Evolutionary conservation across 345 rosid species (phyloP).

Genomic region (Kandelia obovata): DNA sequence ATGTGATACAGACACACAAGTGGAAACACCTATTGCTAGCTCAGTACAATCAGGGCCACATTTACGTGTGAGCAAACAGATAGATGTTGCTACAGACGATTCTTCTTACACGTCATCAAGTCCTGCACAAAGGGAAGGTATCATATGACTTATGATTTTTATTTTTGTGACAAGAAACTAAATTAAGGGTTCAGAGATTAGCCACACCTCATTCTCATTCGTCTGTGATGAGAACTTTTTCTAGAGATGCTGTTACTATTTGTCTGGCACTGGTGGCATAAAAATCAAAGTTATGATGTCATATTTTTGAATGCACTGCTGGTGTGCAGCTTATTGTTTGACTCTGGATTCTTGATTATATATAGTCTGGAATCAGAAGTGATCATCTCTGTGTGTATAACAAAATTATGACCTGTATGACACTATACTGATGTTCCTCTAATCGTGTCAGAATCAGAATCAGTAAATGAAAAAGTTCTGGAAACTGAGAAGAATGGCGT

Average conservation of each 20-base stretch:
- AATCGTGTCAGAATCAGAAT: slow-evolving; percentile 2
- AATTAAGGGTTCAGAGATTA: background rate
- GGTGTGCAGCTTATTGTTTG: background rate
- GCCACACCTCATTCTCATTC: background rate
- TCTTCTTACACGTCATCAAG: slow-evolving; percentile 2
- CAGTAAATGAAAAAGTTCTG: background rate
- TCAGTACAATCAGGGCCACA: slow-evolving; percentile 10
- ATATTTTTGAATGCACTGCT: too few relatives aligned
- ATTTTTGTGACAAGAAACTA: background rate
- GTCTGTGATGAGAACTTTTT: background rate
- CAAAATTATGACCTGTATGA: background rate
- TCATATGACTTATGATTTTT: background rate
- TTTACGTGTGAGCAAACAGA: slow-evolving; percentile 15
- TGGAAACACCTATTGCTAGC: slow-evolving; percentile 8
- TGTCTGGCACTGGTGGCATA: too few relatives aligned
- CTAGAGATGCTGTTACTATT: background rate
- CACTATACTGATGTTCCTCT: background rate
- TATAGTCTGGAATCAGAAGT: background rate
- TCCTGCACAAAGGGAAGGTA: slow-evolving; percentile 22
- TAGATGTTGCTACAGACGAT: slow-evolving; percentile 8
- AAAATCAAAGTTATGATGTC: too few relatives aligned
- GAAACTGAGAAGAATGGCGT: background rate
- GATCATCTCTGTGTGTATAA: background rate
- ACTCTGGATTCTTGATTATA: background rate
- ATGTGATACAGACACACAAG: slow-evolving; percentile 21